Base-by-base conservation (phyloP, 345 rosid species). In the Orychophragmus violaceus region DNA sequence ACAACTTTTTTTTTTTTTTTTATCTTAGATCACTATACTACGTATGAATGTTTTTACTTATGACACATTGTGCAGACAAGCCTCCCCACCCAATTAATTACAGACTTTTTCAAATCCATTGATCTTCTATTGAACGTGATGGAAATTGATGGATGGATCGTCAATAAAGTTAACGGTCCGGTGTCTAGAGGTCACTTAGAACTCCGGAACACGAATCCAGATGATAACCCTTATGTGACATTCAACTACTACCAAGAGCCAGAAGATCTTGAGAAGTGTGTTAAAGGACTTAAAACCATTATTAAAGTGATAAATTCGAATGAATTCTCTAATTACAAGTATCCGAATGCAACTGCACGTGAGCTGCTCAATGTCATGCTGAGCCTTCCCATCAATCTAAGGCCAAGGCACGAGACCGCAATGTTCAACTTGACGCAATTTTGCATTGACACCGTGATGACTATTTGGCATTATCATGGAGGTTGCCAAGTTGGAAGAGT, bases 391-490 rank as follows among this genome's bases (percentile, higher is more conserved):
- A 76, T 76, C 9, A 90, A 88, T 76, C 42, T 81, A 57, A 85
- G 81, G 68, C 94, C 85, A 4, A 80, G 76, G 23, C 85, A 82
- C 54, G n/a, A 46, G 0, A 64, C 54, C 4, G 27, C 84, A 0
- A 19, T 77, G 13, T 24, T 42, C 33, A 78, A 87, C 9, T 44
- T 91, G 59, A 84, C 76, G 35, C 91, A 86, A 24, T 86, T 81
- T 59, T 85, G 90, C 64, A 77, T 41, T 2, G 84, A 82, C 67
- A 82, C 87, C 1, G 94, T 83, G 28, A 74, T 66, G 80, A 85
- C 90, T 4, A 64, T 85, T n/a, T 87, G 88, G 88, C 94, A 83
- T 60, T 87, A 87, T 37, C 88, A 83, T 50, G 88, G 88, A 23
- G 94, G 94, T 29, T 87, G 94, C 23, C 87, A 77, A 70, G 83